Conservation (phyloP, 345 rosid species). For the Moringa oleifera region DNA sequence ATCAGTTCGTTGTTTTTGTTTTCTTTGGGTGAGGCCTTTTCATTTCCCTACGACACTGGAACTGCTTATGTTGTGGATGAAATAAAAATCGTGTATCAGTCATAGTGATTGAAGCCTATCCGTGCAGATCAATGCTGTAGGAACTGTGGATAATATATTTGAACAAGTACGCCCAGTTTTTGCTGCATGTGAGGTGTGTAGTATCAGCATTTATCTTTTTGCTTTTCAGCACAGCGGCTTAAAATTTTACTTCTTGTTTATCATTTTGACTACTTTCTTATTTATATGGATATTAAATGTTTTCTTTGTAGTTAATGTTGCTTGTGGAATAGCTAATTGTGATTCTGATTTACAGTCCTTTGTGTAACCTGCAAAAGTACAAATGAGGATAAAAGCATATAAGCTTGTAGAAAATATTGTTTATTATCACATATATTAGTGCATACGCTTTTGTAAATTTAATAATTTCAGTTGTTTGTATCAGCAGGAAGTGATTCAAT, state of each 20-base stretch:
- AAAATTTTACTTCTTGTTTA: neutral
- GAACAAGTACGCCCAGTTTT: slow-evolving; percentile 63
- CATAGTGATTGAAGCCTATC: slow-evolving; percentile 7
- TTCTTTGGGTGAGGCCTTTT: neutral
- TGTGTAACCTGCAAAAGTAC: neutral
- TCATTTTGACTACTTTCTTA: neutral
- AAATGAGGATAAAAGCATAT: neutral
- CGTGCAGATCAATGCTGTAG: slow-evolving; percentile 78
- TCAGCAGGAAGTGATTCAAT: slow-evolving; percentile 20
- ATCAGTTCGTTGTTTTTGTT: neutral
- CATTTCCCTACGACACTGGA: neutral
- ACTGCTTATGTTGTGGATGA: neutral
- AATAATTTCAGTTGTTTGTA: slow-evolving; percentile 3
- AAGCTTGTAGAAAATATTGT: neutral
- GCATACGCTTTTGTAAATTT: neutral
- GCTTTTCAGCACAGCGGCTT: neutral
- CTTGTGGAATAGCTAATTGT: neutral
- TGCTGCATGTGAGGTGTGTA: slow-evolving; percentile 45
- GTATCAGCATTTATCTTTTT: neutral
- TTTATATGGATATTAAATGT: neutral
- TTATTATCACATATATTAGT: too few species aligned
- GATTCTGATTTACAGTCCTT: neutral
- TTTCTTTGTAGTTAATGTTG: neutral
- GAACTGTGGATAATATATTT: slow-evolving; percentile 81
- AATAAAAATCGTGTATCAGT: slow-evolving; percentile 4